phyloP scores from a whole-genome alignment of 2,329 filamentous ascomycete species.

The Dactylellina leptospora region DNA sequence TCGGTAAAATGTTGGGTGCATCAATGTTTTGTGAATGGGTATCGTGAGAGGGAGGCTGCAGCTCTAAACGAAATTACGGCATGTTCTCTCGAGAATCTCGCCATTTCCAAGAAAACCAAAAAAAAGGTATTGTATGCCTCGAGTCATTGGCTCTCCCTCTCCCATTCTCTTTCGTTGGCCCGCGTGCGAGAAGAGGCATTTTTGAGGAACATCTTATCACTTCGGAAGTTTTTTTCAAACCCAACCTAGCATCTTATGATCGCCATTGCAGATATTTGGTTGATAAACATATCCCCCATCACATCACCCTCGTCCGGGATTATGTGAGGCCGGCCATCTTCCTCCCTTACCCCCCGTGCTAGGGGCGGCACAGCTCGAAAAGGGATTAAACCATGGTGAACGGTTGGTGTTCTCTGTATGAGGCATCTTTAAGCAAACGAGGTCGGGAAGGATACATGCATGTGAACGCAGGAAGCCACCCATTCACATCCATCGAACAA shows the following conservation, averaged over 20 bases:
- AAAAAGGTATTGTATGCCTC: slow-evolving; percentile 7
- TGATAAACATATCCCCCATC: slow-evolving; percentile 25
- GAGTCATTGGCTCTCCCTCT: slow-evolving; percentile 11
- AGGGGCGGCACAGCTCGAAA: slow-evolving; percentile 30
- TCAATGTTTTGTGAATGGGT: too few species aligned
- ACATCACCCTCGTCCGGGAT: slow-evolving; percentile 26
- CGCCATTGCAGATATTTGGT: slow-evolving; percentile 40
- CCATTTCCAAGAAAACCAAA: too few species aligned
- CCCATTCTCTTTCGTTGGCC: too few species aligned
- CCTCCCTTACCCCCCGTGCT: slow-evolving; percentile 19
- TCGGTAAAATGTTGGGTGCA: too few species aligned
- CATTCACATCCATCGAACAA: too few species aligned
- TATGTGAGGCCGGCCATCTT: too few species aligned
- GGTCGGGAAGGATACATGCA: too few species aligned
- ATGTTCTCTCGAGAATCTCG: slow-evolving; percentile 43
- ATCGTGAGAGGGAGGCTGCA: slow-evolving; percentile 26
- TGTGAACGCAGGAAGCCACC: too few species aligned
- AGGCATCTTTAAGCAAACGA: slow-evolving; percentile 14
- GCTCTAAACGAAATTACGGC: slow-evolving; percentile 31
- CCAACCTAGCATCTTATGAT: slow-evolving; percentile 40
- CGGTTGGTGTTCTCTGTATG: slow-evolving; percentile 24
- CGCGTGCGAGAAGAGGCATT: slow-evolving; percentile 4
- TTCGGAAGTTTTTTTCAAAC: slow-evolving; percentile 39
- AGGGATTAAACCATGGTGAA: slow-evolving; percentile 26
- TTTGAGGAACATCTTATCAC: not conserved